Base-by-base conservation (phyloP, 1,284 basidiomycete genomes). In the Cystobasidium sp. region DNA sequence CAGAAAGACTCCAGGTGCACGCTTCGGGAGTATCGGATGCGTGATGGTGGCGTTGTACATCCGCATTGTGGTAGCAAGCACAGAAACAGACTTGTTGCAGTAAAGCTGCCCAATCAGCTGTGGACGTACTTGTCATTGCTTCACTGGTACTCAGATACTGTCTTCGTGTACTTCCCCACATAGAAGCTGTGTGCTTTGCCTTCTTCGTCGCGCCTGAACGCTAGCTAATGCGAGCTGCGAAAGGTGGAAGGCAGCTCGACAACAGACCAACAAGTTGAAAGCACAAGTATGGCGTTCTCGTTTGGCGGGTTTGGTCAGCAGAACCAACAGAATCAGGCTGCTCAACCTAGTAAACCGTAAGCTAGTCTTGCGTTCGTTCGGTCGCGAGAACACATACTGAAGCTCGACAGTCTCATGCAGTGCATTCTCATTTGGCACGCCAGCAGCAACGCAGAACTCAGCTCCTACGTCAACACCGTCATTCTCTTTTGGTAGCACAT, bases 371-470 rank as follows among this genome's bases (percentile, higher is more conserved):
- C 22, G 24, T 49, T n/a, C 6, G n/a, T 43, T 3, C 31, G 53
- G 20, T 39, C 0, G 37, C 43, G 14, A 44, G 7, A 1, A 44
- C 51, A 55, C 14, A n/a, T n/a, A 18, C 22, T 39, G 49, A 53
- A 31, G 31, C 18, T 44, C 12, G 14, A 10, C 8, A 12, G 14
- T 20, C 53, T 22, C 51, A 6, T 59, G 24, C 64, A 75, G 74
- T 8, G n/a, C 69, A 9, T 75, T 75, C 56, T 67, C 69, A 7
- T 75, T 75, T 58, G 75, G 75, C 24, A 55, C 63, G 43, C 69
- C 75, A 39, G 68, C 68, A 22, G 61, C 61, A 0, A 43, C 43
- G 18, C 71, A 65, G 18, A 39, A 39, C 39, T 18, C 47, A 18
- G 49, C 72, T 22, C 1, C 65, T 20, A 22, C 39, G 43, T 37